A percentile compares a stretch with the other conserved stretches of the same genome.
Conservation (phyloP, 1,139 yeast genomes). For the Kodamaea suecica region DNA sequence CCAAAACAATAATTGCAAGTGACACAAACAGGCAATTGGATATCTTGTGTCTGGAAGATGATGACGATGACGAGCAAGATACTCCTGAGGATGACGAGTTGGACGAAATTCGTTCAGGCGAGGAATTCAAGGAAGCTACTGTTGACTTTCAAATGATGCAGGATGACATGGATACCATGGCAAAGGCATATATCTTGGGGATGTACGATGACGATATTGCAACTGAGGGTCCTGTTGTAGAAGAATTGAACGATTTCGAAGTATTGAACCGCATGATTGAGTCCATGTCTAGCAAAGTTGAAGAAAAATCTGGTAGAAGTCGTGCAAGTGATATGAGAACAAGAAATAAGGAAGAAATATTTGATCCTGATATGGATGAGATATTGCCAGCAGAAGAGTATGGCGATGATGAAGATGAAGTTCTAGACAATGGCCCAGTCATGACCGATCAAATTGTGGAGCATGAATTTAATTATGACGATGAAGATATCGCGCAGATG, state of each 20-base stretch:
- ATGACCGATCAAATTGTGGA: conserved; percentile 40
- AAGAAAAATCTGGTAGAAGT: conserved; percentile 1
- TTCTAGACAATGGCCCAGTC: conserved; percentile 32
- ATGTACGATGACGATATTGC: conserved; percentile 59
- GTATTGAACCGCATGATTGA: conserved; percentile 49
- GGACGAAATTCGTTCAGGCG: not conserved
- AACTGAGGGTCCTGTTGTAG: conserved; percentile 56
- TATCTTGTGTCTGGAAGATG: not conserved
- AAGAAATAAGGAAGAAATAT: conserved; percentile 10
- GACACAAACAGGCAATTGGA: not conserved
- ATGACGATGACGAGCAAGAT: conserved; percentile 6
- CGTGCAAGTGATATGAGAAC: not conserved
- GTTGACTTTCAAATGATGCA: conserved; percentile 43
- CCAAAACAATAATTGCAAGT: not conserved
- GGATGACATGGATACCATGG: conserved; percentile 54
- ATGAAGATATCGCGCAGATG: conserved; percentile 18
- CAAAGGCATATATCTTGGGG: conserved; percentile 57
- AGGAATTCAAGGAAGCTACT: conserved; percentile 9
- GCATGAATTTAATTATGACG: conserved; percentile 25
- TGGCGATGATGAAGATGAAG: conserved; percentile 34
- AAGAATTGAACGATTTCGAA: conserved; percentile 54
- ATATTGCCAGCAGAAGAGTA: conserved; percentile 20
- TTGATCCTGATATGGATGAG: conserved; percentile 20
- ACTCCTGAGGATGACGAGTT: conserved; percentile 4
- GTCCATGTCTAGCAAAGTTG: conserved; percentile 19